Evolutionary conservation across 441 rosid genomes (phyloP).

Genomic region (Metrosideros polymorpha): DNA sequence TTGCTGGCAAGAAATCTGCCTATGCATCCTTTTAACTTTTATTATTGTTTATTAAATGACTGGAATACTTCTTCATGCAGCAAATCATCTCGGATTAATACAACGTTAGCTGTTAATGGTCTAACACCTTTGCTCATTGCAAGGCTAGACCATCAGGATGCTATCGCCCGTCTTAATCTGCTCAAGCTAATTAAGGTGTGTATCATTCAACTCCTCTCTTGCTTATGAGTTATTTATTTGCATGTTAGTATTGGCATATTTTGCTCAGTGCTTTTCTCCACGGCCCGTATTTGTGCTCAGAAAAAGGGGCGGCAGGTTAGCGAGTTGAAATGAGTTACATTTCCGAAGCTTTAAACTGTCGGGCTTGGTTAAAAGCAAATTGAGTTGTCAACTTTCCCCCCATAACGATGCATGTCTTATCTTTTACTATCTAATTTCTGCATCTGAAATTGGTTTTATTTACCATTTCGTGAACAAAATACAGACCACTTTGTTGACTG

Average conservation of each 20-base stretch:
- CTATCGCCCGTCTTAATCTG: constrained; percentile 93
- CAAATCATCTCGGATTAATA: constrained; percentile 87
- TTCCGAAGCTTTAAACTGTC: not conserved
- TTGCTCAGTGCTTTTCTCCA: not conserved
- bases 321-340: not conserved
- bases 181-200: constrained; percentile 86
- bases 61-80: constrained; percentile 29
- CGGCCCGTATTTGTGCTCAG: not conserved
- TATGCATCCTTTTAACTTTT: not conserved
- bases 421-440: not conserved
- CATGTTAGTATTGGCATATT: not conserved
- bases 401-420: not conserved
- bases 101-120: constrained; percentile 88
- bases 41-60: not conserved
- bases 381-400: not conserved
- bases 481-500: not conserved
- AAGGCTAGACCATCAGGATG: constrained; percentile 94
- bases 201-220: not conserved
- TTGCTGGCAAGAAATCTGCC: not conserved
- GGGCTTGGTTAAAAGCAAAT: not conserved
- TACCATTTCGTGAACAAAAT: not conserved
- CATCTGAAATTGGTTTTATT: not conserved
- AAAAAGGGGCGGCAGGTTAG: not conserved
- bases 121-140: constrained; percentile 85
- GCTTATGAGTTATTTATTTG: not conserved